Evolutionary conservation across 2,329 filamentous ascomycete genomes (phyloP), one percentile per base, ranked within the genome.

Genomic region (Arthrobotrys megalospora): DNA sequence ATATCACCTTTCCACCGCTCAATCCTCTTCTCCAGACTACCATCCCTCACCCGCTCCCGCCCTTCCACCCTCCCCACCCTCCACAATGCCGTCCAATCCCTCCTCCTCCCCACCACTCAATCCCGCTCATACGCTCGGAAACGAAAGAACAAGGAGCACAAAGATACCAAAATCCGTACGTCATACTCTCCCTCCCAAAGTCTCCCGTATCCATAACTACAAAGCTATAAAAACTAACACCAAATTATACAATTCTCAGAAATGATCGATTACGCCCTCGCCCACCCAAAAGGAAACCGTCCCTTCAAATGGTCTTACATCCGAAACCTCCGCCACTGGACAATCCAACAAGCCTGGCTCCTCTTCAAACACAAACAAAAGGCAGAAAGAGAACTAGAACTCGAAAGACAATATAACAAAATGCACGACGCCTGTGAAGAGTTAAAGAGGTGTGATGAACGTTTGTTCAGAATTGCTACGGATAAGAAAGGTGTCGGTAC

Each of bases 311-410:
- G 98, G 89, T 93, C 90, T 47, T 93, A 95, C 82, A 92, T 92
- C 85, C 91, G 96, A 71, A 89, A 90, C 85, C 90, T 99, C 80
- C 93, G 96, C 55, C 96, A 99, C 88, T 99, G 96, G 96, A 98
- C 96, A 64, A 98, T 99, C 85, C 94, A 98, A 87, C 94, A 96
- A 82, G 95, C 95, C 21, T 98, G 94, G 93, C 88, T 93, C 82
- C 88, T 98, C 34, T 92, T 91, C 85, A 90, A 91, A 82, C 88
- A 91, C 81, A 89, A 92, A 83, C 88, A 90, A 82, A 90, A 90
- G 60, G 87, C 88, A 80, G 85, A 86, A 41, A 88, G 90, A 64
- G 88, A 92, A 83, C 86, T 88, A 68, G 93, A 94, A 84, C 88
- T 97, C 55, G 90, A 93, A 86, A 88, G 92, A 48, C 90, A 90